These are phyloP conservation scores for Corchorus capsularis DNA, from an alignment of 345 rosid genomes.

Conservation along the genomic window DNA sequence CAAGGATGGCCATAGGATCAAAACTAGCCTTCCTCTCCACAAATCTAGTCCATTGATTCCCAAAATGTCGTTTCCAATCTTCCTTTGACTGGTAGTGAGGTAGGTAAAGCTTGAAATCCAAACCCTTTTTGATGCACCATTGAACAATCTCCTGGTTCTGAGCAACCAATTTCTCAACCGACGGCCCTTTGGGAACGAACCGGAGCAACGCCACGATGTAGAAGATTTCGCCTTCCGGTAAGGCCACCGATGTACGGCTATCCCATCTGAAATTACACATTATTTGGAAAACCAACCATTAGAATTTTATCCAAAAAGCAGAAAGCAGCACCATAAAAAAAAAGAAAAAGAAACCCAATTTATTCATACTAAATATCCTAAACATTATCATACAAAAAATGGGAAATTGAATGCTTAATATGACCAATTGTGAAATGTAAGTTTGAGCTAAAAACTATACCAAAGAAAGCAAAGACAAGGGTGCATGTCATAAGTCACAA, in stretches of 20 bases:
- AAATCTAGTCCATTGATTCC: slow-evolving; percentile 71
- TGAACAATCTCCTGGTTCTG: slow-evolving; percentile 69
- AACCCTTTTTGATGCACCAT: slow-evolving; percentile 44
- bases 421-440: not conserved
- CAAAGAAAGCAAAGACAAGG: not conserved
- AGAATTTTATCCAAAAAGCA: not conserved
- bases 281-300: not conserved
- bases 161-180: slow-evolving; percentile 51
- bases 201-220: slow-evolving; percentile 87
- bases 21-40: slow-evolving; percentile 61
- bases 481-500: slow-evolving; percentile 15
- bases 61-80: slow-evolving; percentile 88
- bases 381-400: not conserved
- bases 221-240: slow-evolving; percentile 83
- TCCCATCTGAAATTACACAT: slow-evolving; percentile 59
- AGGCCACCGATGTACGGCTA: slow-evolving; percentile 55
- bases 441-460: not conserved
- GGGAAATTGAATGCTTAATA: not conserved
- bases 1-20: slow-evolving; percentile 85
- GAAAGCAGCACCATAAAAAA: not conserved
- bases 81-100: slow-evolving; percentile 78
- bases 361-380: not conserved
- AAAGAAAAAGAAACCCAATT: not conserved
- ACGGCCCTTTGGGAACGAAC: slow-evolving; percentile 39
- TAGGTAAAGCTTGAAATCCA: slow-evolving; percentile 85